phyloP scores from a whole-genome alignment of 2,329 filamentous ascomycete genomes.

The Trichoderma arundinaceum region DNA sequence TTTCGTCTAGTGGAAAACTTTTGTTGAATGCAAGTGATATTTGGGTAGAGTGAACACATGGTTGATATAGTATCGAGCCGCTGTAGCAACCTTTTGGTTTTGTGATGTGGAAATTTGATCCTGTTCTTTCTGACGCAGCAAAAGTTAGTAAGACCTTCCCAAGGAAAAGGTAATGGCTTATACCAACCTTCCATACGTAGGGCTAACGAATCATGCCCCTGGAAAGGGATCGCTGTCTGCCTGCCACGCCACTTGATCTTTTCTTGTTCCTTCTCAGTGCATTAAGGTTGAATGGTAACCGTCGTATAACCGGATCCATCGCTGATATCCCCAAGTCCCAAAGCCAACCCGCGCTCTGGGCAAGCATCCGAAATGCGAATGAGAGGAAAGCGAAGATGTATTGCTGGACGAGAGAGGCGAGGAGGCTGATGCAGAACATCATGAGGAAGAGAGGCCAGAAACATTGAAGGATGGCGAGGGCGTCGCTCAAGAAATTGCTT shows the following conservation, averaged over 20 bases:
- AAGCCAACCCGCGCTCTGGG: not conserved
- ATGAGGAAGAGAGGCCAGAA: not conserved
- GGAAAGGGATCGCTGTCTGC: not conserved
- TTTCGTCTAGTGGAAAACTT: not conserved
- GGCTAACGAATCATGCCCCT: not conserved
- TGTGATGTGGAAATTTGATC: too few species aligned
- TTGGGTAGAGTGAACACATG: not conserved
- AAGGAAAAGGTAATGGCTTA: not conserved
- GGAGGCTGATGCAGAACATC: slow-evolving; percentile 8
- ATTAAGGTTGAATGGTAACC: not conserved
- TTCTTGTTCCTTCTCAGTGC: not conserved
- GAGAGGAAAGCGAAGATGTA: not conserved
- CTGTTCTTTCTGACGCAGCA: not conserved
- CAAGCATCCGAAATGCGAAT: not conserved
- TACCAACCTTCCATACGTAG: not conserved
- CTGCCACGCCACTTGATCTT: not conserved
- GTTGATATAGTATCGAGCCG: not conserved
- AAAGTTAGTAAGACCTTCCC: not conserved
- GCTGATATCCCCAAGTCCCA: not conserved
- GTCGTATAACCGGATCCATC: not conserved
- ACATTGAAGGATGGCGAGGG: not conserved
- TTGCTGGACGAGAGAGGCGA: slow-evolving; percentile 2
- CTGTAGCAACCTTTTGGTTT: not conserved
- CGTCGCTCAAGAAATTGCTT: not conserved
- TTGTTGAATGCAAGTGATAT: not conserved